Base-by-base conservation (phyloP, 768 basidiomycete genomes). In the Xerocomellus intermedius region DNA sequence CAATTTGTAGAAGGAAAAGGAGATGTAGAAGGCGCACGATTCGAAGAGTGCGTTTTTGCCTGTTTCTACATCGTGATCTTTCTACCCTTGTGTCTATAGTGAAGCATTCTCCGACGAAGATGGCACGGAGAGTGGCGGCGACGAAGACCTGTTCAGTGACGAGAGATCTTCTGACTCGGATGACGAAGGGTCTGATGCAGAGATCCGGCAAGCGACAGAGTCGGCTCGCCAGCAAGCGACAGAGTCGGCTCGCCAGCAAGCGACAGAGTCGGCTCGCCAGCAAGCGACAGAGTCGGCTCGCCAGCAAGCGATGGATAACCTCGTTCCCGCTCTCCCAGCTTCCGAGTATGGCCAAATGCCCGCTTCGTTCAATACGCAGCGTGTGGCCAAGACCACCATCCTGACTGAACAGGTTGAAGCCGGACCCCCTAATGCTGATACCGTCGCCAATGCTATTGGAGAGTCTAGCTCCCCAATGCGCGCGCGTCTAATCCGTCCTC, bases 261-360 rank as follows among this genome's bases (percentile, higher is more conserved):
- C n/a, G n/a, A n/a, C n/a, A 10, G 59, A 67, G 8, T 68, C 71
- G 12, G 77, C 81, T 44, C 80, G 83, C 55, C 82, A 84, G 55
- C 79, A 77, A 1, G 84, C 85, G 2, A 85, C n/a, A 10, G 59
- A 67, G 8, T 68, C 71, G 12, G 77, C 81, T 44, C 80, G 83
- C 55, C 82, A 84, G 55, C 79, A 77, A 1, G 84, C 85, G 2
- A 85, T 94, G 83, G 86, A 89, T 48, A 82, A 79, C 50, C 82
- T 99, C 35, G 92, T 99, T 5, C 85, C 92, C 2, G 81, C 80
- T 0, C 75, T 99, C 21, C 83, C 86, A 16, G 81, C 86, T 8
- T 82, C 82, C 7, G 94, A 98, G 53, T 99, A 98, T 70, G 97
- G 97, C 8, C 80, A 82, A 65, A 92, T 94, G 90, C 82, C 88